Evolutionary conservation across 1,284 basidiomycete genomes (phyloP).

Genomic region (Malassezia slooffiae): DNA sequence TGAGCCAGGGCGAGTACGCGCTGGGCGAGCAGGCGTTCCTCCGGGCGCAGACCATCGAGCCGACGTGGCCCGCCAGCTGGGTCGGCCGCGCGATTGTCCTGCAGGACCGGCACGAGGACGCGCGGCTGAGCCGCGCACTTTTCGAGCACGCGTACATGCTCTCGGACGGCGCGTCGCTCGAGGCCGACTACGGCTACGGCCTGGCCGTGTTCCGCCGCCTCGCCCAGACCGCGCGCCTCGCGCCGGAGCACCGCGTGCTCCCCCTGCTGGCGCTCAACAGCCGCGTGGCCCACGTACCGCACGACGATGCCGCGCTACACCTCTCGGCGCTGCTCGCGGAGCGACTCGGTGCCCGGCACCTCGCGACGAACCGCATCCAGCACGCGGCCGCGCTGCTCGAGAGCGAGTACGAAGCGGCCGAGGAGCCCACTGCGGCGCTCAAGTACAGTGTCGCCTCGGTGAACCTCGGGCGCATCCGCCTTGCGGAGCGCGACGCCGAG

Average conservation of each 20-base stretch:
- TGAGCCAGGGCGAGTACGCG: slow-evolving; percentile 67
- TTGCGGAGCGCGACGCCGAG: slow-evolving; percentile 56
- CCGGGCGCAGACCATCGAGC: slow-evolving; percentile 79
- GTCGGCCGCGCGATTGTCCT: slow-evolving; percentile 72
- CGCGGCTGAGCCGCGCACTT: slow-evolving; percentile 58
- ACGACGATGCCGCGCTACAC: slow-evolving; percentile 67
- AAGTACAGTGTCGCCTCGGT: slow-evolving; percentile 71
- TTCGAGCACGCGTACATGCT: slow-evolving; percentile 73
- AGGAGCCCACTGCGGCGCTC: slow-evolving; percentile 64
- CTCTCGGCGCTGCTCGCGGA: slow-evolving; percentile 78
- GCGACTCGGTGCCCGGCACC: slow-evolving; percentile 60
- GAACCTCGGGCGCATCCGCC: slow-evolving; percentile 67
- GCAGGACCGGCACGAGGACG: slow-evolving; percentile 59
- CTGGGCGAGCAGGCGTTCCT: slow-evolving; percentile 77
- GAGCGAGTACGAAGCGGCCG: slow-evolving; percentile 72
- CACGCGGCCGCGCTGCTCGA: slow-evolving; percentile 67
- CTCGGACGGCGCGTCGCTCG: slow-evolving; percentile 58
- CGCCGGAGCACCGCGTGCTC: slow-evolving; percentile 14
- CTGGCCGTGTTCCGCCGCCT: slow-evolving; percentile 52
- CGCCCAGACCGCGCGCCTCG: slow-evolving; percentile 52
- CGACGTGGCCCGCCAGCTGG: slow-evolving; percentile 84
- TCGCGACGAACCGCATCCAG: slow-evolving; percentile 56
- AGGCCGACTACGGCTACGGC: slow-evolving; percentile 72
- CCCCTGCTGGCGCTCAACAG: slow-evolving; percentile 67
- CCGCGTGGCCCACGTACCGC: slow-evolving; percentile 60